These are phyloP conservation scores for Porcisia hertigi DNA, from an alignment of 208 protist genomes.

Conservation along the genomic window DNA sequence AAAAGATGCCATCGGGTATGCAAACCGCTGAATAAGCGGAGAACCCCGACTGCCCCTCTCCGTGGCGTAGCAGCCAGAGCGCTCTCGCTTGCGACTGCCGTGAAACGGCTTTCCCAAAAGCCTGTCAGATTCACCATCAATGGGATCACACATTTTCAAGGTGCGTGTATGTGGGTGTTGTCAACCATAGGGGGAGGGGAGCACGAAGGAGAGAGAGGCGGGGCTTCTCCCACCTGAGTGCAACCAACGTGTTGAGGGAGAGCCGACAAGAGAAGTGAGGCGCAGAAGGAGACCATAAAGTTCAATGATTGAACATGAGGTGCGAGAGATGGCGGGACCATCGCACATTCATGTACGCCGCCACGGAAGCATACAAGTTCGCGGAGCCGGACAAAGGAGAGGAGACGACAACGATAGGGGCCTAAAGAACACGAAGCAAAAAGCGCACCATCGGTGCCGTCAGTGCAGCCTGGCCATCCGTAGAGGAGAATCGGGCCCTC, in stretches of 20 bases:
- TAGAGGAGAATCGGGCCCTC: not conserved
- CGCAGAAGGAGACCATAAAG: not conserved
- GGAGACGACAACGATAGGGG: not conserved
- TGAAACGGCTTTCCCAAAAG: constrained; percentile 23
- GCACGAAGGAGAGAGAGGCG: not conserved
- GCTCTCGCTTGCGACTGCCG: constrained; percentile 17
- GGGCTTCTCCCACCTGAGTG: not conserved
- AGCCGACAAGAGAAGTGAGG: not conserved
- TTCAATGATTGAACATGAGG: not conserved
- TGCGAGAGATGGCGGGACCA: not conserved
- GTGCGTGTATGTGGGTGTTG: not conserved
- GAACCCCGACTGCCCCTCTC: constrained; percentile 13
- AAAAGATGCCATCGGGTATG: not conserved
- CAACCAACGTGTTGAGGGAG: not conserved
- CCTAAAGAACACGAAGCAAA: not conserved
- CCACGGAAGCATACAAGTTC: not conserved
- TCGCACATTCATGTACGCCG: not conserved
- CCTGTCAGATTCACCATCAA: constrained; percentile 6
- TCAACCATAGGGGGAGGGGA: not conserved
- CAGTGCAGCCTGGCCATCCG: not conserved
- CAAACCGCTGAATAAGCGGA: not conserved
- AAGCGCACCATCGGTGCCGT: not conserved
- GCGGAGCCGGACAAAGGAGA: not conserved
- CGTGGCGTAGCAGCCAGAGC: constrained; percentile 12
- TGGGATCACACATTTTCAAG: not conserved